A percentile compares a stretch with the other conserved stretches of the same genome.
Conservation (phyloP, 352 stramenopile genomes). For the Globisporangium emineosum region DNA sequence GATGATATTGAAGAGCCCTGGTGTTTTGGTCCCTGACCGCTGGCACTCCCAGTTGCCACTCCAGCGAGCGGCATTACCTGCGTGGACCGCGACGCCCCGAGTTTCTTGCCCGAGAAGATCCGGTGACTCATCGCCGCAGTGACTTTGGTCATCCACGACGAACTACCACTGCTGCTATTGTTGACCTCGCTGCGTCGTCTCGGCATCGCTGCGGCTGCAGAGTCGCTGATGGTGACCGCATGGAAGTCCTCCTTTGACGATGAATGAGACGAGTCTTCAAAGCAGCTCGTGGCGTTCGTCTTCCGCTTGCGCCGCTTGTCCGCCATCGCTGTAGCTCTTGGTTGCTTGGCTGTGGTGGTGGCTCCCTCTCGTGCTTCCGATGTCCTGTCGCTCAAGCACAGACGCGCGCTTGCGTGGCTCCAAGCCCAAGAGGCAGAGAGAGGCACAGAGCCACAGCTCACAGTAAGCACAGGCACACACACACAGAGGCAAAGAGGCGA, state of each 20-base stretch:
- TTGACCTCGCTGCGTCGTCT: constrained; percentile 26
- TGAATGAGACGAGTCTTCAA: constrained; percentile 19
- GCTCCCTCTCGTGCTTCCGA: neutral
- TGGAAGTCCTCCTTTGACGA: constrained; percentile 29
- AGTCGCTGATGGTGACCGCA: constrained; percentile 26
- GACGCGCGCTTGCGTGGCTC: neutral
- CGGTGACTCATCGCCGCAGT: constrained; percentile 58
- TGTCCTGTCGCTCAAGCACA: neutral
- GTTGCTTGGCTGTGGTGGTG: neutral
- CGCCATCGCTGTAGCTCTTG: constrained; percentile 26
- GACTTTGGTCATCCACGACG: constrained; percentile 72
- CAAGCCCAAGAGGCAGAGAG: neutral
- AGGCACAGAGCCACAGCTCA: too few species aligned
- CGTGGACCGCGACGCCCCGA: constrained; percentile 49
- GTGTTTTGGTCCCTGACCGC: neutral
- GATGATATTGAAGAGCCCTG: neutral
- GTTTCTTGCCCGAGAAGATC: constrained; percentile 52
- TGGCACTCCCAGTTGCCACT: neutral
- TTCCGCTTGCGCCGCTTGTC: constrained; percentile 39
- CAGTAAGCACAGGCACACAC: neutral
- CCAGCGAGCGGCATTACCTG: constrained; percentile 50
- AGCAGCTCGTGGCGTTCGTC: constrained; percentile 21
- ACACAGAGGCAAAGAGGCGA: neutral
- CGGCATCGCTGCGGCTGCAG: neutral
- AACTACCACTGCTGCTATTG: constrained; percentile 18